Evolutionary conservation across 768 basidiomycete genomes (phyloP), one percentile per base, ranked within the genome.

Genomic region (Pholiota microspora): DNA sequence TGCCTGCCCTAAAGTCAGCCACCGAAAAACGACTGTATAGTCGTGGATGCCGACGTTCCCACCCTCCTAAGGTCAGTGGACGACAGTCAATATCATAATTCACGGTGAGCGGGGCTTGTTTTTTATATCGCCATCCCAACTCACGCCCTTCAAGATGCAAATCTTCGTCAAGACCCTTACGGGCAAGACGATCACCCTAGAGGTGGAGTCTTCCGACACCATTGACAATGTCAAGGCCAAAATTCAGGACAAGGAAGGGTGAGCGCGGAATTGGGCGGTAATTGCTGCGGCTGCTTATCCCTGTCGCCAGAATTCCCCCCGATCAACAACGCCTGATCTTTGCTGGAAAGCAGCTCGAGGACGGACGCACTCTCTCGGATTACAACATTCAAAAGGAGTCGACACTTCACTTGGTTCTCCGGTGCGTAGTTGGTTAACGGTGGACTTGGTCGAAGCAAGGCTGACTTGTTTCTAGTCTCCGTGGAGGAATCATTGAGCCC

Each of bases 321-420:
- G 94, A 95, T 71, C 93, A 94, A 71, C 94, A 97, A 68, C 88
- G 94, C 55, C 80, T 97, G 58, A 97, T 95, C 73, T 94, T 98
- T 62, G 96, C 96, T 55, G 96, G 96, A 51, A 98, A 98, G 83
- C 96, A 98, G 74, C 85, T 98, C 55, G 96, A 98, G 75, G 96
- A 98, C 72, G 96, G 96, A 45, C 90, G 96, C 64, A 98, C 95
- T 6, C 79, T 98, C 40, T 89, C 83, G 62, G 96, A 98, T 76
- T 98, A 96, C 81, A 96, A 96, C 79, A 97, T 96, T 69, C 94
- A 95, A 78, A 94, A 95, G 77, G 95, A 98, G 74, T 95, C 93
- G 18, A 98, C 95, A 24, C 91, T 98, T 62, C 95, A 98, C 77
- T 80, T 98, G 64, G 94, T 98, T 62, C 92, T 96, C 72, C 92